Evolutionary conservation across 2,329 filamentous ascomycete species (phyloP).

Genomic region (Aureobasidium sp.): DNA sequence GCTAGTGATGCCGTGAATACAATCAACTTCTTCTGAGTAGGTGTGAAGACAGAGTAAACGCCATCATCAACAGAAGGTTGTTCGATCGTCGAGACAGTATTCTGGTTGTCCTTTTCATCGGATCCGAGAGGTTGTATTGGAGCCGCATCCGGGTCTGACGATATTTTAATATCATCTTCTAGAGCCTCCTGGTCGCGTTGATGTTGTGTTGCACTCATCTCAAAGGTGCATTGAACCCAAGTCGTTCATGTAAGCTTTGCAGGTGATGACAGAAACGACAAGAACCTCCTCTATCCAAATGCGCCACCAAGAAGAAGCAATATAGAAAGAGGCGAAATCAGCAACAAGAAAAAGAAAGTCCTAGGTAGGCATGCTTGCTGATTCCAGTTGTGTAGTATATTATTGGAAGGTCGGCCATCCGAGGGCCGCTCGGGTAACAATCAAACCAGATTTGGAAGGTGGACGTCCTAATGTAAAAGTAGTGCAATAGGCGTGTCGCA

Average conservation of each 20-base stretch:
- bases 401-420: neutral
- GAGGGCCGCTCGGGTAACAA: neutral
- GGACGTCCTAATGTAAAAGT: neutral
- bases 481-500: neutral
- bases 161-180: neutral
- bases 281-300: neutral
- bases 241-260: neutral
- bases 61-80: constrained; percentile 8
- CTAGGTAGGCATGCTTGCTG: neutral
- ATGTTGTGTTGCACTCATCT: neutral
- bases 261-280: neutral
- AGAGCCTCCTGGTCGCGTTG: neutral
- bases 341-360: neutral
- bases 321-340: neutral
- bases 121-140: neutral
- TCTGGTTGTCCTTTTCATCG: neutral
- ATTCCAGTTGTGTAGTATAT: neutral
- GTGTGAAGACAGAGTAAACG: constrained; percentile 26
- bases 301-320: neutral
- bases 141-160: neutral
- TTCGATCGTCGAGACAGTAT: neutral
- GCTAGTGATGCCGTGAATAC: constrained; percentile 24
- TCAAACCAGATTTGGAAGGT: neutral
- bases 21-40: constrained; percentile 24
- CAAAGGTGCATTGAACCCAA: neutral